phyloP scores from a whole-genome alignment of 352 stramenopile genomes.

The Phytophthora brassicae region DNA sequence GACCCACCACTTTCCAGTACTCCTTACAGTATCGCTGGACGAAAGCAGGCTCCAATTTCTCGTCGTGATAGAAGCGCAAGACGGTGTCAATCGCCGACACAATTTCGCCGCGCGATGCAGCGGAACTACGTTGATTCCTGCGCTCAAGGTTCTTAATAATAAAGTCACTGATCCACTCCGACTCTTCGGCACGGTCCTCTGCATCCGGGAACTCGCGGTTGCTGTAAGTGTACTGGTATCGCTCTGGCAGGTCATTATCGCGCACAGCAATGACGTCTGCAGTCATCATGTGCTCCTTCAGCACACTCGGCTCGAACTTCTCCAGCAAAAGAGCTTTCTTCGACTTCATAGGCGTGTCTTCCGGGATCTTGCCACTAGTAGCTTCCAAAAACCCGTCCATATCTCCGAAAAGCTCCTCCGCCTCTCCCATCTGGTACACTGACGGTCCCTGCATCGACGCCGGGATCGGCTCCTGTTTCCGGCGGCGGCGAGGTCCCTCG shows the following conservation, averaged over 20 bases:
- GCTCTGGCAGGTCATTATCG: conserved; percentile 79
- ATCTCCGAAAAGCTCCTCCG: conserved; percentile 88
- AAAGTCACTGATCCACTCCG: conserved; percentile 88
- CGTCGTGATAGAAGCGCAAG: conserved; percentile 87
- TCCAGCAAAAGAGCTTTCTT: conserved; percentile 86
- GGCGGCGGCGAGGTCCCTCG: conserved; percentile 67
- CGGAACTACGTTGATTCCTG: conserved; percentile 44
- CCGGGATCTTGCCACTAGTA: conserved; percentile 47
- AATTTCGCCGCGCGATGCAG: conserved; percentile 77
- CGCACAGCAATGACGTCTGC: conserved; percentile 76
- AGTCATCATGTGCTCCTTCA: conserved; percentile 91
- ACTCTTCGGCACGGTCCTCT: conserved; percentile 84
- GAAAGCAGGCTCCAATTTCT: conserved; percentile 87
- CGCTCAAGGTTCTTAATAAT: conserved; percentile 82
- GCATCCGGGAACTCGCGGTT: conserved; percentile 79
- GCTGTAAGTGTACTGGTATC: conserved; percentile 76
- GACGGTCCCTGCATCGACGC: conserved; percentile 84
- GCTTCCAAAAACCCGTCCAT: conserved; percentile 89
- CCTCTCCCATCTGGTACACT: conserved; percentile 90
- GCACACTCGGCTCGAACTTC: conserved; percentile 85
- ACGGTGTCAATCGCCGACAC: conserved; percentile 89
- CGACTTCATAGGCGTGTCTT: conserved; percentile 50
- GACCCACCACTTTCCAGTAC: conserved; percentile 86
- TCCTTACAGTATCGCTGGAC: conserved; percentile 91
- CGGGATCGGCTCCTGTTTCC: conserved; percentile 73